Percentiles rank a stretch among this genome's conserved stretches.
Conservation (phyloP, 345 rosid species). For the Zanthoxylum bungeanum region DNA sequence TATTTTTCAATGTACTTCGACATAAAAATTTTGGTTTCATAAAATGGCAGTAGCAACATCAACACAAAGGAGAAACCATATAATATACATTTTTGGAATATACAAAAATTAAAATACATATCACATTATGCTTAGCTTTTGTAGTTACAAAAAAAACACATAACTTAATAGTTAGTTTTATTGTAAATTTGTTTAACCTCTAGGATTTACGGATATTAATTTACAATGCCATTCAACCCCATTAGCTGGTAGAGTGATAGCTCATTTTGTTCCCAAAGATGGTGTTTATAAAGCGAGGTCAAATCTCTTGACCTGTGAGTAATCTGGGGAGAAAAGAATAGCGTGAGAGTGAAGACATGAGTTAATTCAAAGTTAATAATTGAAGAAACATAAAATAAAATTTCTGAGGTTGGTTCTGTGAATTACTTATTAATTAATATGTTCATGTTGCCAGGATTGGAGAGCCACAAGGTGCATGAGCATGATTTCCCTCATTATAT, state of each 20-base stretch:
- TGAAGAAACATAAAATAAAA: background rate
- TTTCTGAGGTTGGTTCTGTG: background rate
- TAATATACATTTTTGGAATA: too few relatives aligned
- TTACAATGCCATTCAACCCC: background rate
- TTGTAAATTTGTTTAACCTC: background rate
- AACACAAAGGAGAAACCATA: too few relatives aligned
- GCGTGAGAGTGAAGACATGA: background rate
- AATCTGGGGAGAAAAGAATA: background rate
- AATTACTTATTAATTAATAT: background rate
- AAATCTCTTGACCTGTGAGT: background rate
- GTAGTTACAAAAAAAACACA: background rate
- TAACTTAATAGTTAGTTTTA: too few relatives aligned
- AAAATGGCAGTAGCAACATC: too few relatives aligned
- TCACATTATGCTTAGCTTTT: background rate
- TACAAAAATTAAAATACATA: too few relatives aligned
- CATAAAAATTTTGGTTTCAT: too few relatives aligned
- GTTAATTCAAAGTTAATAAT: background rate
- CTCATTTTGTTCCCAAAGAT: background rate
- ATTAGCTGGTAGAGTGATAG: background rate
- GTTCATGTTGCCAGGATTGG: slow-evolving; percentile 50
- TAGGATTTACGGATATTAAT: background rate
- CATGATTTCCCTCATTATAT: slow-evolving; percentile 72
- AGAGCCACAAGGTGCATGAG: slow-evolving; percentile 74
- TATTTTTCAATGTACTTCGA: too few relatives aligned
- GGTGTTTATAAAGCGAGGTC: background rate